Evolutionary conservation across 2,329 filamentous ascomycete genomes (phyloP), one percentile per base, ranked within the genome.

Genomic region (Fonsecaea nubica): DNA sequence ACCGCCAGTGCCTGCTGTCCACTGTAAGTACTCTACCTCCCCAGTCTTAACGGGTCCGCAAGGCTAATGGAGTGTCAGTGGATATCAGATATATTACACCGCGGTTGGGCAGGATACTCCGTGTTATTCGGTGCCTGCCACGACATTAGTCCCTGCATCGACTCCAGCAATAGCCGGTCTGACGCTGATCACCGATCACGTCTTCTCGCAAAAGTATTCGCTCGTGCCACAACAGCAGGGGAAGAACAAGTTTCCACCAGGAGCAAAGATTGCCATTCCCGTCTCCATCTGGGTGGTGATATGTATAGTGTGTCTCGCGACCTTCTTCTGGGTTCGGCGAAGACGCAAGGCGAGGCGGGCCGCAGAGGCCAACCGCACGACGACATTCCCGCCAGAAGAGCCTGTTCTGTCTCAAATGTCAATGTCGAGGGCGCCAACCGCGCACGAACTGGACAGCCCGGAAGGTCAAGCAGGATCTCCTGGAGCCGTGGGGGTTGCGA

Each of bases 1-100:
- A 72, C 69, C 13, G 58, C 72, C 13, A 67, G 64, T 57, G 71
- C 57, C 32, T 74, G 72, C 38, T 74, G 72, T 70, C 72, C 72
- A 45, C 55, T 68, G 72, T 74, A 32, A 66, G 72, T 68, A 25
- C 30, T 13, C n/a, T 30, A 1, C 10, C 12, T 33, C 50, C 33
- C 36, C 32, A 13, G 10, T 5, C 4, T 10, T 10, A 6, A 18
- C 15, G 62, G 32, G 12, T 4, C 21, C 38, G 33, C 2, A 18
- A 32, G 30, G 36, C 69, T 73, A 58, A 73, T 60, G 45, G 35
- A 45, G 12, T 2, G 7, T 18, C 35, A 74, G 72, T 36, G 72
- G 72, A 15, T 74, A 66, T 48, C 72, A 73, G 54, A 63, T 74
- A 32, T 74, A 72, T 50, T 72, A 69, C 50, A 71, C 66, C 8